Evolutionary conservation across 768 basidiomycete species (phyloP), one percentile per base, ranked within the genome.

Genomic region (Crassisporium funariophilum): DNA sequence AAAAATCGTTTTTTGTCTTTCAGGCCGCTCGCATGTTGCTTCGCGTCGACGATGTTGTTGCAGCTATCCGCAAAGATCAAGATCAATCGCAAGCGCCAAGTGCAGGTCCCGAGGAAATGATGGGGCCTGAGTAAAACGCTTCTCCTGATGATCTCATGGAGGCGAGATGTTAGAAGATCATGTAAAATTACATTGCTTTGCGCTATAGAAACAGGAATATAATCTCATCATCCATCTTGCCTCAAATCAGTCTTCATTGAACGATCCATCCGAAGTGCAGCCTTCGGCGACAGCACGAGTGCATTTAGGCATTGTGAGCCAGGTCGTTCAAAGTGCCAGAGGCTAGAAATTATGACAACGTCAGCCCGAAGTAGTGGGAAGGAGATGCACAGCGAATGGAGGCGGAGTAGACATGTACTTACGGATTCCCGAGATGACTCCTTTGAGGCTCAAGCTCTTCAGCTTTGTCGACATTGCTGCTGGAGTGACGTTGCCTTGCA

Each of bases 1-100:
- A 43, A 40, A 52, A 19, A 39, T 39, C 27, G 16, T 7, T 24
- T 29, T 25, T 41, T 44, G 15, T 48, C 21, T 2, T 44, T 36
- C 39, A 88, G 84, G 91, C 91, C 41, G 88, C 95, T 0, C 88
- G 92, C 8, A 87, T 95, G 75, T 74, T 98, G 4, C 79, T 95
- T 19, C 86, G 93, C 20, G 93, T 97, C 1, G 95, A 97, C 62
- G 93, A 97, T 57, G 90, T 98, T 45, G 91, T 97, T 7, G 88
- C 91, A 65, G 90, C 90, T n/a, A 78, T 83, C 7, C 77, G 89
- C 46, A 86, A 88, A 62, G 88, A 91, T 55, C 82, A 84, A 42
- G 78, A 79, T 54, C 75, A 68, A 7, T 68, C 67, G 34, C 73
- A 70, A 3, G 69, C 69, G 13, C 70, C 65, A 10, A 73, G 77